Conservation (phyloP, 257 asterid species). For the Gentiana straminea region DNA sequence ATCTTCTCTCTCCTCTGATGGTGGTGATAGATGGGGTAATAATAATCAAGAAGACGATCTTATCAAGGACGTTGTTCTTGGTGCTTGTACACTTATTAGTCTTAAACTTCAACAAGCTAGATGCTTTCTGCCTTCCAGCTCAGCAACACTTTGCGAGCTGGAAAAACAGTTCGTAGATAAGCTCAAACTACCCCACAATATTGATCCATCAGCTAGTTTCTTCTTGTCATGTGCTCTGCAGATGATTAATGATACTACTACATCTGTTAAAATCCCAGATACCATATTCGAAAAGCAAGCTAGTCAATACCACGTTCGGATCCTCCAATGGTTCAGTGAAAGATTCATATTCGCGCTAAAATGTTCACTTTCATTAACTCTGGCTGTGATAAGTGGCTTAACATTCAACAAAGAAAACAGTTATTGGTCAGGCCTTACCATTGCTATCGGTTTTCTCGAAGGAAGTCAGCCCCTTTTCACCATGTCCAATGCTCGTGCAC, state of each 20-base stretch:
- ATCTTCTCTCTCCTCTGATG: slow-evolving; percentile 8
- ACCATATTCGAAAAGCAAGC: not conserved
- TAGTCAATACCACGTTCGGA: not conserved
- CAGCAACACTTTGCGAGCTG: slow-evolving; percentile 7
- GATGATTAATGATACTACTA: slow-evolving; percentile 6
- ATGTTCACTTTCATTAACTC: slow-evolving; percentile 49
- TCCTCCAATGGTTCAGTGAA: slow-evolving; percentile 4
- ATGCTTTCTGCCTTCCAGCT: slow-evolving; percentile 17
- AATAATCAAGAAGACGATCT: slow-evolving; percentile 12
- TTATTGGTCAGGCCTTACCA: slow-evolving; percentile 65
- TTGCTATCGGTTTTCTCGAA: slow-evolving; percentile 49
- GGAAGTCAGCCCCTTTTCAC: slow-evolving; percentile 56
- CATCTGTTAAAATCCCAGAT: not conserved
- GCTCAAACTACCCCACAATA: slow-evolving; percentile 8
- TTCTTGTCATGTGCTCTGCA: slow-evolving; percentile 38
- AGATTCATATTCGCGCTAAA: slow-evolving; percentile 39
- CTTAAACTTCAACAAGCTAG: slow-evolving; percentile 27
- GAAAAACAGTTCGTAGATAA: slow-evolving; percentile 13
- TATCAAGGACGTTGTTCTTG: slow-evolving; percentile 14
- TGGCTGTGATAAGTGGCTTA: slow-evolving; percentile 49
- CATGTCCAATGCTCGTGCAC: slow-evolving; percentile 55
- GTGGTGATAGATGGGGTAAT: not conserved
- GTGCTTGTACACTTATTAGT: slow-evolving; percentile 19
- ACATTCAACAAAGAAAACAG: slow-evolving; percentile 37
- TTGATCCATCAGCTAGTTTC: slow-evolving; percentile 28